Percentiles rank a stretch among this genome's conserved stretches.
Evolutionary conservation across 805 yeast genomes (phyloP).

Genomic region (Kazachstania bromeliacearum): DNA sequence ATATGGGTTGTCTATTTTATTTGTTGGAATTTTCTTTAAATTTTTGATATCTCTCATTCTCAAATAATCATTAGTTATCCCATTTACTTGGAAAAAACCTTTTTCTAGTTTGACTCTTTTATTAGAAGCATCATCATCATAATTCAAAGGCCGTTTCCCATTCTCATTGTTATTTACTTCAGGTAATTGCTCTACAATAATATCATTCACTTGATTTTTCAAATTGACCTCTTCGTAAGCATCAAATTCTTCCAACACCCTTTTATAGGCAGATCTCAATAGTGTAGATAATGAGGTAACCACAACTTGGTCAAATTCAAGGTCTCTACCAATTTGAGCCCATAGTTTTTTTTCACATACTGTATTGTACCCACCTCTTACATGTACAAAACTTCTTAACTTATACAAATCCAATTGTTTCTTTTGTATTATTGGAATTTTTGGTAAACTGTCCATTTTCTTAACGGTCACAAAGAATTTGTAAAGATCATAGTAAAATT

Average conservation of each 20-base stretch:
- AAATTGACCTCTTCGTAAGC: slow-evolving; percentile 3
- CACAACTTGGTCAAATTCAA: slow-evolving; percentile 65
- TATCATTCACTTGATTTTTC: not conserved
- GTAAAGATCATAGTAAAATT: slow-evolving; percentile 40
- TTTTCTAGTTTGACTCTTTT: not conserved
- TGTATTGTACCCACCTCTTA: slow-evolving; percentile 56
- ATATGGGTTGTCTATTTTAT: slow-evolving; percentile 41
- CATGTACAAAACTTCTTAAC: slow-evolving; percentile 46
- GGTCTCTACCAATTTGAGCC: slow-evolving; percentile 77
- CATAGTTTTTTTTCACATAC: slow-evolving; percentile 63
- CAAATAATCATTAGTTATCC: slow-evolving; percentile 35
- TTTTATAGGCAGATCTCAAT: slow-evolving; percentile 48
- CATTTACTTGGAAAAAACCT: slow-evolving; percentile 3
- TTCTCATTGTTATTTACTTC: not conserved
- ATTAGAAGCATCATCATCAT: not conserved
- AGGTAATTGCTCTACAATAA: not conserved
- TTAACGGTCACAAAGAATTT: slow-evolving; percentile 31
- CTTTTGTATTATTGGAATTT: slow-evolving; percentile 59
- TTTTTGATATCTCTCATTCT: slow-evolving; percentile 39
- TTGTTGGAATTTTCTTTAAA: slow-evolving; percentile 23
- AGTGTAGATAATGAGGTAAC: slow-evolving; percentile 66
- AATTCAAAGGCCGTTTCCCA: not conserved
- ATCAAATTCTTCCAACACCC: slow-evolving; percentile 32
- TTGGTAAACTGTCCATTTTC: slow-evolving; percentile 21
- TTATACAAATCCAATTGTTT: slow-evolving; percentile 56